phyloP scores from a whole-genome alignment of 2,329 filamentous ascomycete genomes.

The Macrophomina pseudophaseolina region DNA sequence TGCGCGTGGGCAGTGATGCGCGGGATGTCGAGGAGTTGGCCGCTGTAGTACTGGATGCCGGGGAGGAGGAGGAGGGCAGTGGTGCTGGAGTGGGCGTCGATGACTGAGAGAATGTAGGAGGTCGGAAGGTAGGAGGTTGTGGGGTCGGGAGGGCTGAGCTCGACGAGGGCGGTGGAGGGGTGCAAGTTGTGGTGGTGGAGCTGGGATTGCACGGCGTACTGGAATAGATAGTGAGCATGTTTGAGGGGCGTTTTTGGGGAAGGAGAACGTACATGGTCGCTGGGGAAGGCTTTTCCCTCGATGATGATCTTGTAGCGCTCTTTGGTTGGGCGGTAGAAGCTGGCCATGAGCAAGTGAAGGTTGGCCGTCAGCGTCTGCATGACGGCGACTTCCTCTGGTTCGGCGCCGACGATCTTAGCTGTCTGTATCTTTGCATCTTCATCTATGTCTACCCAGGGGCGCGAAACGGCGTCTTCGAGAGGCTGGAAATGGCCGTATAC shows the following conservation, averaged over 20 bases:
- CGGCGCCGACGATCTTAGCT: conserved; percentile 75
- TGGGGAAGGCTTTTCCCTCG: conserved; percentile 90
- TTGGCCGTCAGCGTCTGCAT: conserved; percentile 89
- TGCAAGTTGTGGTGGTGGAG: conserved; percentile 72
- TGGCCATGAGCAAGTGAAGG: conserved; percentile 80
- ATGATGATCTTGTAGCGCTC: conserved; percentile 78
- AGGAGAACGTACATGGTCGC: conserved; percentile 68
- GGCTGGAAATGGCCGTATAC: conserved; percentile 82
- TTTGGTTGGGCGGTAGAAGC: conserved; percentile 75
- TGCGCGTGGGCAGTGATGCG: conserved; percentile 80
- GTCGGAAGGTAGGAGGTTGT: conserved; percentile 68
- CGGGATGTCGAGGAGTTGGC: conserved; percentile 83
- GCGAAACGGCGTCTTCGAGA: conserved; percentile 69
- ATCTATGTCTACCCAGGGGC: conserved; percentile 79
- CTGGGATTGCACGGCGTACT: conserved; percentile 86
- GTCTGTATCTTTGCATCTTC: conserved; percentile 73
- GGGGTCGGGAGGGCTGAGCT: conserved; percentile 66
- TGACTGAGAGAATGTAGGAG: conserved; percentile 71
- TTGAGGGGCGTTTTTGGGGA: neutral
- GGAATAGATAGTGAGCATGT: conserved; percentile 11
- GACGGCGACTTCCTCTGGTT: conserved; percentile 74
- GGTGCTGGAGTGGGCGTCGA: conserved; percentile 74
- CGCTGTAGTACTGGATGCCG: conserved; percentile 90
- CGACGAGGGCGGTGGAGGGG: conserved; percentile 71
- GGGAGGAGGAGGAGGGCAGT: conserved; percentile 81